Evolutionary conservation across 139 green algal species (phyloP).

Genomic region (Micractinium sp.): DNA sequence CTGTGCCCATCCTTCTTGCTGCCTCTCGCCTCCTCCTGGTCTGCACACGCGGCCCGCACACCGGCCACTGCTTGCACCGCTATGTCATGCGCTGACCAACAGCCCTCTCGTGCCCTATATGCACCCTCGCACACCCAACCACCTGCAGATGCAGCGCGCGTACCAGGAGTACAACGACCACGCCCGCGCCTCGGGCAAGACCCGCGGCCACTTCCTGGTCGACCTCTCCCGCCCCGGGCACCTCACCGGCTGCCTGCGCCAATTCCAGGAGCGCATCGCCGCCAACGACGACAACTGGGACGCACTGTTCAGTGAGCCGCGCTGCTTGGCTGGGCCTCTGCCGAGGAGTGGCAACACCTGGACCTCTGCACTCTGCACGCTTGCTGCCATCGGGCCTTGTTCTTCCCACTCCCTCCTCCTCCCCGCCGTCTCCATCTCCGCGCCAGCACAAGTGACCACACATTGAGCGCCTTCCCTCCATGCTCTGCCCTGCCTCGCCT

Average conservation of each 20-base stretch:
- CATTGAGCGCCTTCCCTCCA: neutral
- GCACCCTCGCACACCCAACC: neutral
- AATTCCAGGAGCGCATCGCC: constrained; percentile 72
- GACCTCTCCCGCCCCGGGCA: constrained; percentile 80
- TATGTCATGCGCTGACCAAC: too few relatives aligned
- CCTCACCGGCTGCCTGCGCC: constrained; percentile 82
- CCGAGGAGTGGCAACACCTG: too few relatives aligned
- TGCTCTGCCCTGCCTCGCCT: neutral
- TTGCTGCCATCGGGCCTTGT: neutral
- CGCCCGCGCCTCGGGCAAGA: constrained; percentile 44
- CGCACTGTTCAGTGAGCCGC: constrained; percentile 64
- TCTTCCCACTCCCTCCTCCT: neutral
- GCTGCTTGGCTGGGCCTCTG: neutral
- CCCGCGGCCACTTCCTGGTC: constrained; percentile 81
- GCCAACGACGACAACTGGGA: constrained; percentile 86
- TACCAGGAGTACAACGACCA: constrained; percentile 75
- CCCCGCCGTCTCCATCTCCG: too few relatives aligned
- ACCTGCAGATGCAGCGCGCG: constrained; percentile 74
- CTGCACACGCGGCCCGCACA: too few relatives aligned
- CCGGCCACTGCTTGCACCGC: too few relatives aligned
- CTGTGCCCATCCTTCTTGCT: too few relatives aligned
- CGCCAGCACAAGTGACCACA: too few relatives aligned
- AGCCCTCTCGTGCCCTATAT: too few relatives aligned
- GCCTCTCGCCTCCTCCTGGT: neutral
- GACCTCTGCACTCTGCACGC: too few relatives aligned